Percentiles rank a stretch among this genome's conserved stretches.
phyloP scores from a whole-genome alignment of 1,284 basidiomycete genomes.

The Rhodotorula sp. region DNA sequence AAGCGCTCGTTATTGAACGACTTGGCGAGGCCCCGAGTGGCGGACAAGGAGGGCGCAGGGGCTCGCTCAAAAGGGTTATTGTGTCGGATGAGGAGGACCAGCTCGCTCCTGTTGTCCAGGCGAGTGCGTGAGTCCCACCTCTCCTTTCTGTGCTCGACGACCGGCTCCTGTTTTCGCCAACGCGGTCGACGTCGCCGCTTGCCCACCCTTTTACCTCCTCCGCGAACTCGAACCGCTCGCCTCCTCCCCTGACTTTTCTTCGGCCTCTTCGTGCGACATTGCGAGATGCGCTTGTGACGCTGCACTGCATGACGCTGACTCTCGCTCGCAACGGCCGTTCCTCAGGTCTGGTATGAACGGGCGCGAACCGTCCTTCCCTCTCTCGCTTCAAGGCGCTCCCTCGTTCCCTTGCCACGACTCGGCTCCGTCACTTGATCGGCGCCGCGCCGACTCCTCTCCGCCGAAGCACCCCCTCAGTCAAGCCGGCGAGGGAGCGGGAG shows the following conservation, averaged over 20 bases:
- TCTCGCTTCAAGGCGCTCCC: not conserved
- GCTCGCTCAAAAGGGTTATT: conserved; percentile 13
- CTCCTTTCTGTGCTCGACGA: not conserved
- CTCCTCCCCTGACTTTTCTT: too few species aligned
- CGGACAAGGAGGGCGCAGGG: not conserved
- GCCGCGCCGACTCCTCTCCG: not conserved
- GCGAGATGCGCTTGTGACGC: too few species aligned
- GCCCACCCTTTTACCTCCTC: too few species aligned
- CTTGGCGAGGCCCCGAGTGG: not conserved
- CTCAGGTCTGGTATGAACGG: not conserved
- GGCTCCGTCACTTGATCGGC: not conserved
- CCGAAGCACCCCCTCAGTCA: not conserved
- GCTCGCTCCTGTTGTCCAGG: not conserved
- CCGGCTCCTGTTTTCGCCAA: too few species aligned
- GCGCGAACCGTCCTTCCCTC: not conserved
- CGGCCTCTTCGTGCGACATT: too few species aligned
- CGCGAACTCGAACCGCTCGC: too few species aligned
- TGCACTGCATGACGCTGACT: not conserved
- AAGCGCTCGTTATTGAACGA: conserved; percentile 10
- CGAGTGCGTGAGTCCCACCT: not conserved
- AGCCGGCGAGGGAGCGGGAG: too few species aligned
- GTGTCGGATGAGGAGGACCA: conserved; percentile 9
- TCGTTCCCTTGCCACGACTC: not conserved
- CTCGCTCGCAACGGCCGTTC: too few species aligned
- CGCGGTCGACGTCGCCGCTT: too few species aligned